Evolutionary conservation across 208 protist species (phyloP), one percentile per base, ranked within the genome.

Genomic region (Zelonia costaricensis): DNA sequence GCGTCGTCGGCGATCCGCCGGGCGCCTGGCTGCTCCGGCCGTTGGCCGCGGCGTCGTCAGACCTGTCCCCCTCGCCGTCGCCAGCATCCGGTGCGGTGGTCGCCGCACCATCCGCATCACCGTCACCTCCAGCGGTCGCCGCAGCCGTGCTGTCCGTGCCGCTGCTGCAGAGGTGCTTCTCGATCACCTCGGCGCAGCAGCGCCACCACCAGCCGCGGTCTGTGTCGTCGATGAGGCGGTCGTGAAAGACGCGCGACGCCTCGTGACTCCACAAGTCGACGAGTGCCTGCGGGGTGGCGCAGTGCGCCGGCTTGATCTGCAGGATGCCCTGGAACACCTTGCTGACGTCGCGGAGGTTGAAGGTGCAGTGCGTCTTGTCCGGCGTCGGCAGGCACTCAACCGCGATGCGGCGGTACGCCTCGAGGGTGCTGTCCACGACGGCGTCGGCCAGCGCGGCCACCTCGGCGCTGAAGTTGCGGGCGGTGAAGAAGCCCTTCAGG

Each of bases 281-380:
- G n/a, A 99, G 35, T 25, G 64, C 59, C 31, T 63, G 33, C 6
- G 62, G 49, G 8, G 80, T 79, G 15, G 58, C 28, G 35, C 98
- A 83, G 57, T 86, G 70, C 8, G 76, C 63, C 0, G 92, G 77
- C 36, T 86, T 82, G 13, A 94, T 75, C 69, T 95, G 93, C 74
- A 98, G 79, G 27, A 98, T 82, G 39, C 95, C 98, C 67, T 99
- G 97, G 33, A 99, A 79, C 53, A 99, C 96, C 53, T 98, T 98
- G 57, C 88, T 91, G 25, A 99, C 80, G 65, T 99, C 98, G 42
- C 98, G 90, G 64, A 99, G 61, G 80, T 99, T 99, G 88, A 99
- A 99, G 16, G 96, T 98, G 82, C 99, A 99, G 79, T 99, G 98
- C 10, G 90, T 94, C 76, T 98, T 98, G 42, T 96, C 82, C 15